Conservation (phyloP, 371 early-diverging fungal species). For the Mucor velutinosus region DNA sequence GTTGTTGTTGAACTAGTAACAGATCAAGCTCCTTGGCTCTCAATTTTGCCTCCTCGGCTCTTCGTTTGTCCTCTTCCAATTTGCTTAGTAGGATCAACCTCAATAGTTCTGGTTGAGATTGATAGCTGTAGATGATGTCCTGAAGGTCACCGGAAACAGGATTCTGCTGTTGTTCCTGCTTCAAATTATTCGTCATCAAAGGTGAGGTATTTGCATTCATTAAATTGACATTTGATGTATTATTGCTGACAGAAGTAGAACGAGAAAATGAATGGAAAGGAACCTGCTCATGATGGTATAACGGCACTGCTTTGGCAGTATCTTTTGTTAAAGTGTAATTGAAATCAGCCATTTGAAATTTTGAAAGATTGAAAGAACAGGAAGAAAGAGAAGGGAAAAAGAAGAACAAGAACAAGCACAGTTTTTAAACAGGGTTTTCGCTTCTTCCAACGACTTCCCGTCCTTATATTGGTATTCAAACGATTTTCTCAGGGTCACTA, state of each 20-base stretch:
- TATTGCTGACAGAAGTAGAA: conserved; percentile 4
- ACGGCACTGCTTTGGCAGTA: conserved; percentile 30
- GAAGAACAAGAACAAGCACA: not conserved
- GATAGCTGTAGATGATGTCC: conserved; percentile 57
- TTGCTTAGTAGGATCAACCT: conserved; percentile 64
- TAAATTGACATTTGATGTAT: conserved; percentile 6
- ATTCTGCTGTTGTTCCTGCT: conserved; percentile 17
- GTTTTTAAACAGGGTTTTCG: conserved; percentile 18
- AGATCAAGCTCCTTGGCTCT: conserved; percentile 49
- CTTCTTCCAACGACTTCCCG: conserved; percentile 22
- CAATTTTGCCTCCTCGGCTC: conserved; percentile 53
- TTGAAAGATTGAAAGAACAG: not conserved
- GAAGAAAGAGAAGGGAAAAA: conserved; percentile 10
- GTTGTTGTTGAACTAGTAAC: conserved; percentile 41
- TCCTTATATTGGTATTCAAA: conserved; percentile 10
- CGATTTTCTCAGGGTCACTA: conserved; percentile 30
- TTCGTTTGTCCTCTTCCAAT: conserved; percentile 66
- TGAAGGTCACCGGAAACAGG: conserved; percentile 49
- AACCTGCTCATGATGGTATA: conserved; percentile 49
- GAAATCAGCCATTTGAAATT: conserved; percentile 17
- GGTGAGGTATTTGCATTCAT: conserved; percentile 1
- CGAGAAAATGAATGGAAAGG: conserved; percentile 35
- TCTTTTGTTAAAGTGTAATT: conserved; percentile 25
- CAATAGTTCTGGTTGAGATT: conserved; percentile 63
- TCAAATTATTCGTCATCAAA: conserved; percentile 4